Conservation (phyloP, 1,139 yeast genomes). For the Taiozyma sp. region DNA sequence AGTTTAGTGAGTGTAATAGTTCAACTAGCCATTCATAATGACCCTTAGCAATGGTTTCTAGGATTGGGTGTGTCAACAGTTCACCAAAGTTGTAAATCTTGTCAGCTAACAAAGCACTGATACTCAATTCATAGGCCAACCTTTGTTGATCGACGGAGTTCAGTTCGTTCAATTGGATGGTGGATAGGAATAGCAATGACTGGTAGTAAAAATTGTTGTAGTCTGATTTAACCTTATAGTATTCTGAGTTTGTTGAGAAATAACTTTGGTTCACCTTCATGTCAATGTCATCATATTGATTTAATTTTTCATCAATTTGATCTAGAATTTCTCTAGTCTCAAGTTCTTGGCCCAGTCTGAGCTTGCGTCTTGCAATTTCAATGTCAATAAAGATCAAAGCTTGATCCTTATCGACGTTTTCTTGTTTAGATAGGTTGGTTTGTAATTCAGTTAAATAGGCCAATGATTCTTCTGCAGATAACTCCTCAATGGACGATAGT, state of each 20-base stretch:
- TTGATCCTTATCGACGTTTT: conserved; percentile 36
- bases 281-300: conserved; percentile 56
- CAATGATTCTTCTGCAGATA: conserved; percentile 46
- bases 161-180: conserved; percentile 46
- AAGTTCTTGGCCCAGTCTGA: conserved; percentile 52
- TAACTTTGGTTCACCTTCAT: conserved; percentile 76
- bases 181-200: conserved; percentile 57
- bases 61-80: conserved; percentile 82
- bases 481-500: conserved; percentile 49
- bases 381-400: conserved; percentile 64
- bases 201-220: conserved; percentile 77
- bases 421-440: conserved; percentile 34
- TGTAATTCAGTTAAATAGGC: conserved; percentile 51
- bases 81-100: conserved; percentile 95
- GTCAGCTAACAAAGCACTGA: conserved; percentile 89
- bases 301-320: conserved; percentile 52
- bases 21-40: conserved; percentile 71
- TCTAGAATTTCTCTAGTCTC: conserved; percentile 72
- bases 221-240: conserved; percentile 69
- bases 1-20: conserved; percentile 64
- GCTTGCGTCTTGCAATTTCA: conserved; percentile 71
- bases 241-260: conserved; percentile 76
- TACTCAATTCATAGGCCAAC: conserved; percentile 76
- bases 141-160: conserved; percentile 48
- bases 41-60: conserved; percentile 46